Evolutionary conservation across 169 alveolate genomes (phyloP).

Genomic region (Perkinsus marinus): DNA sequence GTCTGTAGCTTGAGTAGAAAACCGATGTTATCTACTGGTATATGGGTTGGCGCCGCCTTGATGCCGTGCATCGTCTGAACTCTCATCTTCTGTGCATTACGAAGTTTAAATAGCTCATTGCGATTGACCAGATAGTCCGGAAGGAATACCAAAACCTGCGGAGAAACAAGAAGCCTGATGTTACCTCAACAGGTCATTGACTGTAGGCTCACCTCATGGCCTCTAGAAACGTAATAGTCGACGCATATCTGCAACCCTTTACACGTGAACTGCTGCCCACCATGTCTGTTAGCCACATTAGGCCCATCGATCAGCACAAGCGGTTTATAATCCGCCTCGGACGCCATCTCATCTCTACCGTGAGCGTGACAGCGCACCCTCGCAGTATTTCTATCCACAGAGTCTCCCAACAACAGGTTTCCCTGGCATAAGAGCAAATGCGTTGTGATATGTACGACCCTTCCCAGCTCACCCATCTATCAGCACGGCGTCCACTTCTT

Average conservation of each 20-base stretch:
- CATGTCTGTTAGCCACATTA: slow-evolving; percentile 55
- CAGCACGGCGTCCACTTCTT: not conserved
- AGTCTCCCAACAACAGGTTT: not conserved
- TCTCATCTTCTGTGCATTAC: not conserved
- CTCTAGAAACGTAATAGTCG: slow-evolving; percentile 39
- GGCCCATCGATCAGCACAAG: slow-evolving; percentile 51
- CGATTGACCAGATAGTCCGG: slow-evolving; percentile 27
- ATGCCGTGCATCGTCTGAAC: not conserved
- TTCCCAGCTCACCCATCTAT: not conserved
- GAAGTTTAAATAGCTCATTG: slow-evolving; percentile 17
- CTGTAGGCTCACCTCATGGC: slow-evolving; percentile 30
- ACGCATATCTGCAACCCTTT: slow-evolving; percentile 48
- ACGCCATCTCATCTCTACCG: not conserved
- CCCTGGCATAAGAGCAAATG: not conserved
- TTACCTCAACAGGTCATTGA: not conserved
- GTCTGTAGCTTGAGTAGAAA: slow-evolving; percentile 31
- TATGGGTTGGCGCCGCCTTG: not conserved
- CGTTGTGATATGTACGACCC: not conserved
- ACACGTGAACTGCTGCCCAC: slow-evolving; percentile 38
- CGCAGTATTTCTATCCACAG: not conserved
- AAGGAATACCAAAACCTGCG: slow-evolving; percentile 35
- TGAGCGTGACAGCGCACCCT: not conserved
- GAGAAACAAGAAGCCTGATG: not conserved
- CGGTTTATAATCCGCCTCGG: not conserved
- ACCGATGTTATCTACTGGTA: slow-evolving; percentile 34